A percentile compares a stretch with the other conserved stretches of the same genome.
Evolutionary conservation across 2,329 filamentous ascomycete species (phyloP).

Genomic region (Ascomycota sp.): DNA sequence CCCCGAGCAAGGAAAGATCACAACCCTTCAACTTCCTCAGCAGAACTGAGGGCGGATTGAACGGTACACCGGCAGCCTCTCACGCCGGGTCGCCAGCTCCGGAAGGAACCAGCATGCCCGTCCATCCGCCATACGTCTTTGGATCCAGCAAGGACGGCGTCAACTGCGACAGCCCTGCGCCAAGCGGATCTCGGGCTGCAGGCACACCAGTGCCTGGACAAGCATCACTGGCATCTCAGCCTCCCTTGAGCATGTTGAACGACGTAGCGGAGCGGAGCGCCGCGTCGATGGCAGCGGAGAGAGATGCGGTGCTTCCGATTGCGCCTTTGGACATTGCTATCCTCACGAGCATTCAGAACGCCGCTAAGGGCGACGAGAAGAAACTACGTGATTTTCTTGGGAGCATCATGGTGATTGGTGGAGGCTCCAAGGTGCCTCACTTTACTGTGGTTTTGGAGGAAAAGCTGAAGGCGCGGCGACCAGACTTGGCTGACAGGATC

Average conservation of each 20-base stretch:
- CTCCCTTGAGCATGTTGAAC: constrained; percentile 23
- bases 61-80: constrained; percentile 62
- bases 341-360: constrained; percentile 69
- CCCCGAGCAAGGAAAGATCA: constrained; percentile 37
- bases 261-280: constrained; percentile 28
- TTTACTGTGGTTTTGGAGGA: constrained; percentile 71
- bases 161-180: constrained; percentile 29
- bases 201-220: constrained; percentile 19
- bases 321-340: constrained; percentile 77
- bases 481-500: constrained; percentile 36
- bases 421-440: constrained; percentile 57
- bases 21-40: constrained; percentile 48
- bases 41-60: constrained; percentile 37
- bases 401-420: constrained; percentile 76
- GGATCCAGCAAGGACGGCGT: constrained; percentile 20
- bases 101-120: constrained; percentile 49
- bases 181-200: constrained; percentile 27
- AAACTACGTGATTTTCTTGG: constrained; percentile 77
- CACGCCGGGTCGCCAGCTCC: constrained; percentile 72
- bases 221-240: constrained; percentile 11
- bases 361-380: constrained; percentile 71
- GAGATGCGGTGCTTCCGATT: constrained; percentile 60
- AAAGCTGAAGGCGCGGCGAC: constrained; percentile 43
- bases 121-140: constrained; percentile 33
- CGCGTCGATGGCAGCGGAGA: constrained; percentile 37